These are phyloP conservation scores for Parasitella parasitica DNA, from an alignment of 371 early-diverging fungal genomes.

Conservation along the genomic window DNA sequence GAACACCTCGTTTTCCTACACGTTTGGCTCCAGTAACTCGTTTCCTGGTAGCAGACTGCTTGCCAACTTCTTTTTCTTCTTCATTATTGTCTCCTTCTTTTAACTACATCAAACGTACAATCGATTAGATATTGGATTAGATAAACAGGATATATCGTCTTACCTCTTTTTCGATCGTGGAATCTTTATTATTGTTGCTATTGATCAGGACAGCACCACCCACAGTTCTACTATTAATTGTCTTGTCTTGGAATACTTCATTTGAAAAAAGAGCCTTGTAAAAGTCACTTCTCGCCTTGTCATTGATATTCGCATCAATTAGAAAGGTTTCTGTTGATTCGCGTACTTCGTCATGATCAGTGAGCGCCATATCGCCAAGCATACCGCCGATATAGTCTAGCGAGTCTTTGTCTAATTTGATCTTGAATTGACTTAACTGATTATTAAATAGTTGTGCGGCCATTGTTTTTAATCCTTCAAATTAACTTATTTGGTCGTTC, in stretches of 20 bases:
- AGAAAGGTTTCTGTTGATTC: conserved; percentile 69
- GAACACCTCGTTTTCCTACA: conserved; percentile 6
- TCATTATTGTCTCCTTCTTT: background rate
- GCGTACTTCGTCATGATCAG: conserved; percentile 43
- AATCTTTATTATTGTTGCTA: background rate
- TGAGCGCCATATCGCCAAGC: conserved; percentile 39
- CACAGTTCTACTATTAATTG: background rate
- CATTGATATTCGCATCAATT: conserved; percentile 58
- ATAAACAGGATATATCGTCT: background rate
- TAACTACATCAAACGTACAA: background rate
- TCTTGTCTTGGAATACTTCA: background rate
- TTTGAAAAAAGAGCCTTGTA: conserved; percentile 28
- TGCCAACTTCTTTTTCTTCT: background rate
- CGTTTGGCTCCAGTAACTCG: background rate
- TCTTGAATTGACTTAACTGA: conserved; percentile 19
- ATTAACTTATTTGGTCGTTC: background rate
- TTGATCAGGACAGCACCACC: background rate
- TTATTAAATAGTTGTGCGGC: conserved; percentile 12
- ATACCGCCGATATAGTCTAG: conserved; percentile 46
- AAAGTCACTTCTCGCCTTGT: conserved; percentile 42
- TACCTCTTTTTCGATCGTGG: background rate
- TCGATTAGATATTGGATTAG: background rate
- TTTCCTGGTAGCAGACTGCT: background rate
- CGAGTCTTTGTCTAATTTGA: conserved; percentile 49
- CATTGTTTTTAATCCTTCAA: background rate